Percentiles rank a stretch among this genome's conserved stretches.
Evolutionary conservation across 495 filamentous ascomycete species (phyloP).

Genomic region (Schizothecium vesticola): DNA sequence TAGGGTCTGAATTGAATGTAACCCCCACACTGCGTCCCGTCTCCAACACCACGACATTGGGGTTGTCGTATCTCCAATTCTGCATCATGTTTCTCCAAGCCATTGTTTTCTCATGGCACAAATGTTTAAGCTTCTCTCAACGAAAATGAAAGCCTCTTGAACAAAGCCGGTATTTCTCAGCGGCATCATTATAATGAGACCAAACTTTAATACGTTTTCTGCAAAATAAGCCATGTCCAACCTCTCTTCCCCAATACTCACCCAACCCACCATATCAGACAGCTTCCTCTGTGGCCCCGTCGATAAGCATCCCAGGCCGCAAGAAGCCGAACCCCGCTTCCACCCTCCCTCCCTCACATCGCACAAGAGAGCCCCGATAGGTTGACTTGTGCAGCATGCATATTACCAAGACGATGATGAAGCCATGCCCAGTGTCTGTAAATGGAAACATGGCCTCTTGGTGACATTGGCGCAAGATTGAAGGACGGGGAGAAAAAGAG

Average conservation of each 20-base stretch:
- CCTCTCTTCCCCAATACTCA: neutral
- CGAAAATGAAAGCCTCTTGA: neutral
- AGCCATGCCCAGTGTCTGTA: neutral
- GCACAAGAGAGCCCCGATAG: neutral
- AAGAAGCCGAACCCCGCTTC: conserved; percentile 4
- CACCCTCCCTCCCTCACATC: neutral
- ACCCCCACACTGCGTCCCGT: neutral
- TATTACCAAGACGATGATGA: conserved; percentile 13
- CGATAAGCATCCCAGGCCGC: neutral
- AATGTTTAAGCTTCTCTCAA: no score
- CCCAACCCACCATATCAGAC: neutral
- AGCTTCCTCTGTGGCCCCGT: neutral
- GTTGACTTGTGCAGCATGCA: neutral
- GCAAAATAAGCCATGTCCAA: neutral
- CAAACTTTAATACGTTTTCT: neutral
- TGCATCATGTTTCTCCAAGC: neutral
- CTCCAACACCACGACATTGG: neutral
- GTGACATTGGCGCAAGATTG: neutral
- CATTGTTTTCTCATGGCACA: neutral
- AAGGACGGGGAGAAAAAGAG: neutral
- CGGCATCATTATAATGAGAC: neutral
- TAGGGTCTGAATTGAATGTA: neutral
- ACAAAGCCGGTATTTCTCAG: neutral
- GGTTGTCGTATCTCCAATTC: neutral
- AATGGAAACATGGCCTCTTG: neutral